phyloP scores from a whole-genome alignment of 1,284 basidiomycete species.

The Psilocybe mexicana region DNA sequence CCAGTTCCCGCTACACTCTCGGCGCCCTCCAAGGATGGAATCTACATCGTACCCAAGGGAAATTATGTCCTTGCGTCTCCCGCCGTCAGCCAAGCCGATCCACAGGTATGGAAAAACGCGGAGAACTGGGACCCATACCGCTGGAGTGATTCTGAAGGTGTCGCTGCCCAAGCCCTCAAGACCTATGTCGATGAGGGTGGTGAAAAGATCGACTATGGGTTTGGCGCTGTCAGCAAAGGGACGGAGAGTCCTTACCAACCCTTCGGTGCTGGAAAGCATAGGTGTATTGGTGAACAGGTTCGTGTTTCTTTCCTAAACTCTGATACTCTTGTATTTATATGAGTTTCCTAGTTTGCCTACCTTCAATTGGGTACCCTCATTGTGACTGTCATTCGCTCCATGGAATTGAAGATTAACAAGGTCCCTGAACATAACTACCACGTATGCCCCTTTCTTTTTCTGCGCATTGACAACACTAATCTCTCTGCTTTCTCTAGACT shows the following conservation, averaged over 20 bases:
- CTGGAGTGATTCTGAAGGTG: constrained; percentile 82
- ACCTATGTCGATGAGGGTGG: constrained; percentile 73
- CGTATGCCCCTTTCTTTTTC: constrained; percentile 47
- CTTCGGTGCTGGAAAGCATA: constrained; percentile 93
- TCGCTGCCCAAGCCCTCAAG: constrained; percentile 75
- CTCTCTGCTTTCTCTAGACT: constrained; percentile 29
- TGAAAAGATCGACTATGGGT: constrained; percentile 95
- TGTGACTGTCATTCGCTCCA: constrained; percentile 73
- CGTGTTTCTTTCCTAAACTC: constrained; percentile 10
- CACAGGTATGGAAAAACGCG: constrained; percentile 78
- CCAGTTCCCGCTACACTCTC: constrained; percentile 81
- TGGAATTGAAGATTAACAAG: constrained; percentile 72
- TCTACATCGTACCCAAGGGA: constrained; percentile 90
- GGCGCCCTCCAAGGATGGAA: constrained; percentile 66
- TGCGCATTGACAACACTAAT: neutral
- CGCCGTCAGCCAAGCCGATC: constrained; percentile 88
- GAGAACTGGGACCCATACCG: constrained; percentile 77
- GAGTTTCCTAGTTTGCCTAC: constrained; percentile 78
- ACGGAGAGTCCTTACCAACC: constrained; percentile 90
- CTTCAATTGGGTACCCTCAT: constrained; percentile 90
- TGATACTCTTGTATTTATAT: constrained; percentile 2
- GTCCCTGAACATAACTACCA: constrained; percentile 91
- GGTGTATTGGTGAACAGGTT: constrained; percentile 91
- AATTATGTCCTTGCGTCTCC: constrained; percentile 92
- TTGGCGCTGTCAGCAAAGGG: constrained; percentile 90